Conservation (phyloP, 2,329 filamentous ascomycete species). For the Alternaria triticimaculans region DNA sequence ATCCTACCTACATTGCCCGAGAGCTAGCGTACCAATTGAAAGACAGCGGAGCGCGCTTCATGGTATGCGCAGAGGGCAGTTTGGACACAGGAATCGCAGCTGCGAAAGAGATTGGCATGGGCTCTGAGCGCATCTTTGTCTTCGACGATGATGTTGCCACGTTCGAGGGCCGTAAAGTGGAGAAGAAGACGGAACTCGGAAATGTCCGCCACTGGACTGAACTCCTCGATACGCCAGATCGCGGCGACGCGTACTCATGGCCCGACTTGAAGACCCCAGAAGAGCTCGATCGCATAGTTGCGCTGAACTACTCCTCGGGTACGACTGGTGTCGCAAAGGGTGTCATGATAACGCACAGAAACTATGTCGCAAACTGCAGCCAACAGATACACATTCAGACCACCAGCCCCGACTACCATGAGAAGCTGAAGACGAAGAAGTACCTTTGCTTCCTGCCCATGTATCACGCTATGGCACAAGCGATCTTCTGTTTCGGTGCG, state of each 20-base stretch:
- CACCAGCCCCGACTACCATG: conserved; percentile 58
- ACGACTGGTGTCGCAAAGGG: conserved; percentile 86
- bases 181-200: conserved; percentile 47
- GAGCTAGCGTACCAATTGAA: conserved; percentile 78
- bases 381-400: conserved; percentile 62
- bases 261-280: conserved; percentile 59
- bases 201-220: conserved; percentile 67
- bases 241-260: conserved; percentile 69
- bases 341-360: conserved; percentile 79
- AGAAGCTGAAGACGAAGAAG: conserved; percentile 51
- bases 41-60: conserved; percentile 71
- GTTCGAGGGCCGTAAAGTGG: conserved; percentile 51
- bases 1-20: conserved; percentile 69
- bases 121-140: conserved; percentile 64
- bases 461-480: conserved; percentile 65
- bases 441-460: conserved; percentile 73
- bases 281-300: conserved; percentile 62
- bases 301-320: conserved; percentile 79
- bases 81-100: conserved; percentile 72
- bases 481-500: conserved; percentile 68
- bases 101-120: conserved; percentile 64
- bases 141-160: conserved; percentile 64
- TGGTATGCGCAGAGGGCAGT: conserved; percentile 68
- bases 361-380: conserved; percentile 74
- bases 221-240: conserved; percentile 56